Conservation (phyloP, 2,329 filamentous ascomycete species). For the Fusarium sp. region DNA sequence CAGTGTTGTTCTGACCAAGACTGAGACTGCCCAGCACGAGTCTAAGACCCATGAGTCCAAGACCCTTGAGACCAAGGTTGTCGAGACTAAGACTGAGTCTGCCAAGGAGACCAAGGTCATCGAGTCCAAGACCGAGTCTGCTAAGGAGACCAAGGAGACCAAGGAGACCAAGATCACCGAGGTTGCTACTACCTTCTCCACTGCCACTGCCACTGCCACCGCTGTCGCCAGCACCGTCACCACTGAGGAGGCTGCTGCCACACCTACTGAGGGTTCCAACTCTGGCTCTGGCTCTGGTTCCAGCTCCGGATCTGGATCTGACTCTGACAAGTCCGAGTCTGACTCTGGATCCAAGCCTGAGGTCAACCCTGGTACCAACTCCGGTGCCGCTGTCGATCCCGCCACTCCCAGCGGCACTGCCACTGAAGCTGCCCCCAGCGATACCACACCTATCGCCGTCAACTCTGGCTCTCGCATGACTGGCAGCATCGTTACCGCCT, state of each 20-base stretch:
- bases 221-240: conserved; percentile 15
- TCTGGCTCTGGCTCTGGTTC: conserved; percentile 19
- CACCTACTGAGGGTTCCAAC: conserved; percentile 23
- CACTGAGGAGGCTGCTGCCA: conserved; percentile 22
- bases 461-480: conserved; percentile 46
- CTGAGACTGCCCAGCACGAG: conserved; percentile 15
- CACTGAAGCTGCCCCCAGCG: neutral
- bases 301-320: conserved; percentile 14
- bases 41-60: conserved; percentile 16
- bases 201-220: conserved; percentile 34
- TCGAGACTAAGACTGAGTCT: conserved; percentile 8
- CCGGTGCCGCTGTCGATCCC: conserved; percentile 22
- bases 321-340: neutral
- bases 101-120: conserved; percentile 6
- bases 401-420: conserved; percentile 25
- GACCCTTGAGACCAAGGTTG: neutral
- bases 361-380: conserved; percentile 6
- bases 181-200: conserved; percentile 10
- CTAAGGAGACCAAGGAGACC: neutral
- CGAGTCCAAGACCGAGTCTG: conserved; percentile 7
- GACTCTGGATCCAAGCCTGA: neutral
- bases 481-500: conserved; percentile 46
- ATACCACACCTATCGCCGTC: conserved; percentile 36
- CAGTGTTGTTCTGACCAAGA: conserved; percentile 28
- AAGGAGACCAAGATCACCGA: conserved; percentile 16